phyloP scores from a whole-genome alignment of 2,329 filamentous ascomycete species.

The Sarocladiaceae sp. region DNA sequence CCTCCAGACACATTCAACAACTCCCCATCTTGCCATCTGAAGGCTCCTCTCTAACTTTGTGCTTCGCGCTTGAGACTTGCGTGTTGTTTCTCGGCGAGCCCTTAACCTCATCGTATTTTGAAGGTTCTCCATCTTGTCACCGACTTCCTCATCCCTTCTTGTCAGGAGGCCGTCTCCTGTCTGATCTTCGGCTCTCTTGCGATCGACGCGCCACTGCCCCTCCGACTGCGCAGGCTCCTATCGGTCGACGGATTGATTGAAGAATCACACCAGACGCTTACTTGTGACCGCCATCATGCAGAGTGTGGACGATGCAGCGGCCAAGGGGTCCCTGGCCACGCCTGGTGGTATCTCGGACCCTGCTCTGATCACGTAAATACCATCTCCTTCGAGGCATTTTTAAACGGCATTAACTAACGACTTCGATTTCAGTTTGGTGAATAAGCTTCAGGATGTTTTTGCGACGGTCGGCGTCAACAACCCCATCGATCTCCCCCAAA shows the following conservation, averaged over 20 bases:
- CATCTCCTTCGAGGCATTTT: constrained; percentile 10
- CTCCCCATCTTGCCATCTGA: not conserved
- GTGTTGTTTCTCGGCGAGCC: not conserved
- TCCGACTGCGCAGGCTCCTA: not conserved
- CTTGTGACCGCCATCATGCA: constrained; percentile 7
- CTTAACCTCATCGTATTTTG: not conserved
- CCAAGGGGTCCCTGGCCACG: constrained; percentile 29
- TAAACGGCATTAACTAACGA: constrained; percentile 20
- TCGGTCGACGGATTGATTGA: not conserved
- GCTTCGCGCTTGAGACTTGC: not conserved
- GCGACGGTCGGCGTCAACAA: constrained; percentile 98
- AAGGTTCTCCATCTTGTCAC: not conserved
- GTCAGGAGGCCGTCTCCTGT: not conserved
- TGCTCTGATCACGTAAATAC: constrained; percentile 56
- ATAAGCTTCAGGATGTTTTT: constrained; percentile 99
- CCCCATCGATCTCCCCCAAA: constrained; percentile 97
- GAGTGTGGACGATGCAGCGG: constrained; percentile 9
- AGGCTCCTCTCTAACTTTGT: not conserved
- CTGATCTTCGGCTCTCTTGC: not conserved
- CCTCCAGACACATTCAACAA: not conserved
- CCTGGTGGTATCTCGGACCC: constrained; percentile 62
- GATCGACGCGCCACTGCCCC: not conserved
- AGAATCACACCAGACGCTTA: not conserved
- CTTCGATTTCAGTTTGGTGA: constrained; percentile 65
- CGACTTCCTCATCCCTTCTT: not conserved